Base-by-base conservation (phyloP, 495 filamentous ascomycete genomes). In the Glonium stellatum region DNA sequence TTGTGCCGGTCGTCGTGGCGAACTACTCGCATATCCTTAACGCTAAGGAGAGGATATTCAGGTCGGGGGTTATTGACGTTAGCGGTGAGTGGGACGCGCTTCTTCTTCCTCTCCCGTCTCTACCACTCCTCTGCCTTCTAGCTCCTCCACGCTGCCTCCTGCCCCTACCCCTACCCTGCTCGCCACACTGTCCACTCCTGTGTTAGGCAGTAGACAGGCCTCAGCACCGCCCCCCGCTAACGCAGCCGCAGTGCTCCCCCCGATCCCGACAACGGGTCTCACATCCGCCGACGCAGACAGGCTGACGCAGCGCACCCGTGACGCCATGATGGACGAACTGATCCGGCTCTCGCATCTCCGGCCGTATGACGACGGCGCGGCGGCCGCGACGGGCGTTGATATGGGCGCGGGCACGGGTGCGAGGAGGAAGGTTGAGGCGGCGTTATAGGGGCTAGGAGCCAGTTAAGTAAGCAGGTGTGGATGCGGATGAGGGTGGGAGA, bases 11-110 rank as follows among this genome's bases (percentile, higher is more conserved):
- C 21, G 88, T 97, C 21, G 81, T 83, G 9, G 87, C 84, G 67
- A 97, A 95, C 76, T 98, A 98, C 71, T 84, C 82, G 31, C 83
- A 96, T 66, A 70, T 99, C 23, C 72, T 97, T 63, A 87, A 86
- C 63, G 73, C 88, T 62, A 82, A 85, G 72, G 76, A 77, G 46
- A 62, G 81, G 63, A 79, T 83, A 5, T 97, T 97, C 70, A 81
- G 81, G 48, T 74, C 82, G 0, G 93, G 93, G 4, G 79, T 73
- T 41, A 89, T 99, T 61, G 88, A 86, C 25, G 76, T 93, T 50
- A 93, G 87, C 77, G 87, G 90, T 89, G 71, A 59, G 78, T 70
- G 58, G 12, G 39, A 15, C 39, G 39, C 39, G 2, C 10, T 4
- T 2, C 18, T 44, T 44, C 39, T 31, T 21, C 47, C 25, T 23